Base-by-base conservation (phyloP, 2,329 filamentous ascomycete genomes). In the Plenodomus biglobosus region DNA sequence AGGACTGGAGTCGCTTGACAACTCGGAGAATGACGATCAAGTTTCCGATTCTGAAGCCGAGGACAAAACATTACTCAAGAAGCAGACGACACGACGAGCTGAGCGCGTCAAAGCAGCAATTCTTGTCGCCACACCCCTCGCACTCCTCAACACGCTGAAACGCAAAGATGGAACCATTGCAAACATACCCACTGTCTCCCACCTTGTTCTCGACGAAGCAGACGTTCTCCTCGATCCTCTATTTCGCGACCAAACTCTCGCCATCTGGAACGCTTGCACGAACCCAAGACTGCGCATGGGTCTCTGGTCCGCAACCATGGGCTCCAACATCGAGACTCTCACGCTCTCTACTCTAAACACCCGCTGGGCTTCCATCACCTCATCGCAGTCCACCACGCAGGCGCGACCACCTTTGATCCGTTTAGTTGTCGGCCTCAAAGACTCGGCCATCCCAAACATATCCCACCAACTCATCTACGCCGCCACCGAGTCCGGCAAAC, bases 291-390 rank as follows among this genome's bases (percentile, higher is more conserved):
- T 97, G 8, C 82, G 85, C 19, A 79, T 90, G 3, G 90, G 88
- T 8, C 85, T 95, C 51, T 99, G 92, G 91, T 97, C 94, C 13
- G 94, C 94, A 13, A 99, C 94, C 0, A 96, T 99, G 86, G 90
- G 89, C 3, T 96, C 92, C 15, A 94, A 87, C 60, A 88, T 97
- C 36, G 94, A 99, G 74, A 79, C 85, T 17, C 77, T 96, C 7
- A 82, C 90, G 39, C 81, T 81, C 6, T 81, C 83, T n/a, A 86
- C 85, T 13, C 30, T 79, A 72, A 42, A 67, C 72, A 36, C 66
- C 53, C 32, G 73, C 79, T 64, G 58, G 68, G 17, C 38, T 7
- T 38, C 54, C 8, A 50, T 70, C 10, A 48, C 55, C 3, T 37
- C 52, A 81, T 77, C 39, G 73, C 13, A 19, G 3, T 4, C 50